A percentile compares a stretch with the other conserved stretches of the same genome.
Evolutionary conservation across 208 protist genomes (phyloP).

Genomic region (Leishmania mexicana): DNA sequence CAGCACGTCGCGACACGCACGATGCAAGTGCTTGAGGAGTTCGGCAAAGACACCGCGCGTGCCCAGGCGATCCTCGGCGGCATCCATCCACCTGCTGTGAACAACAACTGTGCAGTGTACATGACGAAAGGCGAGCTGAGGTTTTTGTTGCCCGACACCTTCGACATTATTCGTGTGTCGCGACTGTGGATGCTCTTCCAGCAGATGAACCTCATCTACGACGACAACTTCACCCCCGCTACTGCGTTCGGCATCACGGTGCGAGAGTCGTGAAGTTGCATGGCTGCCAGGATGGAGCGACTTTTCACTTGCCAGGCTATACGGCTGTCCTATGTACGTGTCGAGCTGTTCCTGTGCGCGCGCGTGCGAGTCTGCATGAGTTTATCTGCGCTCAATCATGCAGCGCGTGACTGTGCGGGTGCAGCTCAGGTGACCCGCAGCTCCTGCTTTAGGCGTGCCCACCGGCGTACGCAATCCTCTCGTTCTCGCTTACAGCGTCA

Average conservation of each 20-base stretch:
- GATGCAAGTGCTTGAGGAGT: conserved; percentile 57
- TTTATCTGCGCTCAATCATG: background rate
- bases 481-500: background rate
- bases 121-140: conserved; percentile 93
- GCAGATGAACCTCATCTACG: conserved; percentile 87
- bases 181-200: conserved; percentile 91
- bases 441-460: background rate
- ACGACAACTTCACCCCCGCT: conserved; percentile 78
- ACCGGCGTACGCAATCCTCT: background rate
- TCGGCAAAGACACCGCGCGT: conserved; percentile 69
- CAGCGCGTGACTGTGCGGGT: background rate
- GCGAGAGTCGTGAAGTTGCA: conserved; percentile 6
- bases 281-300: background rate
- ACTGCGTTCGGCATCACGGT: conserved; percentile 85
- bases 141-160: conserved; percentile 62
- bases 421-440: background rate
- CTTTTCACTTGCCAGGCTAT: background rate
- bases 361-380: background rate
- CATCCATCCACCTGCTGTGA: conserved; percentile 83
- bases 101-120: conserved; percentile 83
- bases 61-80: conserved; percentile 67
- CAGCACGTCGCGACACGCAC: conserved; percentile 45
- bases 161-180: conserved; percentile 89
- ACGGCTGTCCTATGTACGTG: background rate
- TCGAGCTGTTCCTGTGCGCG: background rate